Evolutionary conservation across 177 flowering plant genomes (phyloP).

Genomic region (Vitis hybrid): DNA sequence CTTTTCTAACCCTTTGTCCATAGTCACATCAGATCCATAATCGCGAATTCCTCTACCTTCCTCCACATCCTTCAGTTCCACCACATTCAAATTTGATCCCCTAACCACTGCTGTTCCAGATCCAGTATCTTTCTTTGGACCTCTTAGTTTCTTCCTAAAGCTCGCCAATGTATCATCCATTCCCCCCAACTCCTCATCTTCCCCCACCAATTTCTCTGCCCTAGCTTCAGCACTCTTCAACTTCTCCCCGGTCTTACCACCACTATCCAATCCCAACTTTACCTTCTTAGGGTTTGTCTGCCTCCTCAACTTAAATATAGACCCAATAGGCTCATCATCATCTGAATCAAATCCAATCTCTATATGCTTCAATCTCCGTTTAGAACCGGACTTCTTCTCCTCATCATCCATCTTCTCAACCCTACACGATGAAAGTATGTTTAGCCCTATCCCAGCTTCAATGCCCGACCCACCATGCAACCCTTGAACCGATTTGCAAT

Average conservation of each 20-base stretch:
- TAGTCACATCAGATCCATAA: conserved; percentile 21
- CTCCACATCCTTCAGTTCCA: conserved; percentile 19
- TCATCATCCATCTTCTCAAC: conserved; percentile 44
- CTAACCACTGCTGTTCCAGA: conserved; percentile 16
- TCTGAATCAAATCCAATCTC: conserved; percentile 44
- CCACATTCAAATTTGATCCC: conserved; percentile 11
- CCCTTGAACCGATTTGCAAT: conserved; percentile 8
- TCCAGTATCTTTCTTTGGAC: conserved; percentile 61
- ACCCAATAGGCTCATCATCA: conserved; percentile 81
- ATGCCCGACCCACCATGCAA: conserved; percentile 23
- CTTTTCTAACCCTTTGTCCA: conserved; percentile 16
- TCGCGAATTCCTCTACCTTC: conserved; percentile 18
- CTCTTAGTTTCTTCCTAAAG: conserved; percentile 80
- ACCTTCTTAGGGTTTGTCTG: conserved; percentile 48
- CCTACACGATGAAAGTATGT: conserved; percentile 12
- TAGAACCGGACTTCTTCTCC: conserved; percentile 34
- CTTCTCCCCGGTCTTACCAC: conserved; percentile 25
- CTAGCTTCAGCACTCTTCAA: conserved; percentile 18
- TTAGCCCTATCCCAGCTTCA: conserved; percentile 32
- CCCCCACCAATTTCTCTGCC: conserved; percentile 31
- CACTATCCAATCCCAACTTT: conserved; percentile 35
- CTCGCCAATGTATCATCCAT: conserved; percentile 90
- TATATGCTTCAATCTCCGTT: conserved; percentile 32
- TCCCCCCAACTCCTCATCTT: conserved; percentile 49
- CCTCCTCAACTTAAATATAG: conserved; percentile 64